phyloP scores from a whole-genome alignment of 208 protist species.

The Crithidia acanthocephali region DNA sequence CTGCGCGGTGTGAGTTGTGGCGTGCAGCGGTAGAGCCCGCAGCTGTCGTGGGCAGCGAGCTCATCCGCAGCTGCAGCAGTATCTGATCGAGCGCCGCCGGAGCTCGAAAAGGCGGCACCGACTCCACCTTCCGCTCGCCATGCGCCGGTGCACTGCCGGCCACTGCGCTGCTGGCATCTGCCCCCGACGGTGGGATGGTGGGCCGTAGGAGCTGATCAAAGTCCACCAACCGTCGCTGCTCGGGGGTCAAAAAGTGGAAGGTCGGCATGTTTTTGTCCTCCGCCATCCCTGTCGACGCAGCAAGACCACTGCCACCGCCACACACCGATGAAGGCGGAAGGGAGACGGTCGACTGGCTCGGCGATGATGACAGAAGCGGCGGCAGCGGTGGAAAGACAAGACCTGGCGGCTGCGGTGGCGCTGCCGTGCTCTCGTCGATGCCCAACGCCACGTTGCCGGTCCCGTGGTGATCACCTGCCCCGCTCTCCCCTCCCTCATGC shows the following conservation, averaged over 20 bases:
- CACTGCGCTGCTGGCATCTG: not conserved
- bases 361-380: not conserved
- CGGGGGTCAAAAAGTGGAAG: slow-evolving; percentile 27
- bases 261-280: not conserved
- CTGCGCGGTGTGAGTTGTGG: not conserved
- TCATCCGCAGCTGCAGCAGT: slow-evolving; percentile 12
- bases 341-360: not conserved
- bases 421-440: not conserved
- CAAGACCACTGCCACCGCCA: not conserved
- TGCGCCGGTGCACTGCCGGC: not conserved
- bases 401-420: not conserved
- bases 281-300: not conserved
- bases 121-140: not conserved
- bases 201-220: slow-evolving; percentile 45
- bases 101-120: not conserved
- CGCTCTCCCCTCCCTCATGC: too few relatives aligned
- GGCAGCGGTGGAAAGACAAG: slow-evolving; percentile 8
- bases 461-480: too few relatives aligned
- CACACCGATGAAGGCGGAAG: not conserved
- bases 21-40: not conserved
- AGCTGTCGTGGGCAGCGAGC: not conserved
- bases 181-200: slow-evolving; percentile 1
- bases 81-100: slow-evolving; percentile 13
- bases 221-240: slow-evolving; percentile 40
- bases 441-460: too few relatives aligned